Base-by-base conservation (phyloP, 495 filamentous ascomycete species). In the Podospora pseudocomata region DNA sequence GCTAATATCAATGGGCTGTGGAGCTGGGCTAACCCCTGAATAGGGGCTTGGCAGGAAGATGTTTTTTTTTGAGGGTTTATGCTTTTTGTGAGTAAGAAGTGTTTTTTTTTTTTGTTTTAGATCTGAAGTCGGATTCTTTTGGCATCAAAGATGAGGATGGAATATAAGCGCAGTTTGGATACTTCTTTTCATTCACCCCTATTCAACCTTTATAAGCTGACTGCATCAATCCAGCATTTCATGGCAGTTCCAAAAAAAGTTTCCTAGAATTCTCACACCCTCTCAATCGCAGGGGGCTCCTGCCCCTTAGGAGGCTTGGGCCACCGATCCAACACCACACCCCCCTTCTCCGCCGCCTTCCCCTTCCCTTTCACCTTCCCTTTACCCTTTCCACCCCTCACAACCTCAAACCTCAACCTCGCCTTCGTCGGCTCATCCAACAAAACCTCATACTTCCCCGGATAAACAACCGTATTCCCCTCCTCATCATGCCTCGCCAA, bases 391-490 rank as follows among this genome's bases (percentile, higher is more conserved):
- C 39, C 39, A 49, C 13, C 81, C 69, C 84, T 85, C 4, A 73
- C 79, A 69, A 88, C 70, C 61, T 73, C 76, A 61, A 87, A 85
- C 23, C 70, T 77, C 30, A 73, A 67, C 34, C 67, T 75, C 27
- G 73, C 75, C 57, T 78, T 71, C 4, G 76, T 71, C 54, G 78
- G 77, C 66, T 77, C 76, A 69, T 92, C 89, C 62, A 92, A 68
- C 30, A 82, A 74, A 67, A 92, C 28, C 20, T 79, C 81, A 73
- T 92, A 91, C 0, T 75, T 80, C 2, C 90, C 90, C 0, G 90
- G 89, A 72, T 89, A 91, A 49, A 92, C 65, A 23, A 89, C 78
- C 26, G 80, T 81, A 71, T 90, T 85, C 1, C 90, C 90, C 4
- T 68, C 71, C 34, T 81, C 82, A 69, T 91, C 85, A 0, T 83